phyloP scores from a whole-genome alignment of 306 rosid genomes.

The Datisca glomerata region DNA sequence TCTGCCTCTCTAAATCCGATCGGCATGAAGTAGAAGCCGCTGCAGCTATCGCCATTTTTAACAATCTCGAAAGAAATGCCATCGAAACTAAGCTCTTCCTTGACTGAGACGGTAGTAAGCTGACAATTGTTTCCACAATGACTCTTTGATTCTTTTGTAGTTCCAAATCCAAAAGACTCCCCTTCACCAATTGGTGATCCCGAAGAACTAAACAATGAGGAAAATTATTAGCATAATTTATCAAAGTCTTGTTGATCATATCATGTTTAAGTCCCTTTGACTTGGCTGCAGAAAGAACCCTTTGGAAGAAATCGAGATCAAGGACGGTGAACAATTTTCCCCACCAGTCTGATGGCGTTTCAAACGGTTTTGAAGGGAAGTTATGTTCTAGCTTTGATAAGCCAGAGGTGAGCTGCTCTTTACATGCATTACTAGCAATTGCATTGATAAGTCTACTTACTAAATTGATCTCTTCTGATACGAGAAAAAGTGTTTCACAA shows the following conservation, averaged over 20 bases:
- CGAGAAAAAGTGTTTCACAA: slow-evolving; percentile 65
- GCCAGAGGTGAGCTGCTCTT: slow-evolving; percentile 88
- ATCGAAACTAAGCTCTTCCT: slow-evolving; percentile 84
- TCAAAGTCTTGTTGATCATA: slow-evolving; percentile 75
- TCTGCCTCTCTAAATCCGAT: slow-evolving; percentile 81
- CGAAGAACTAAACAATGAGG: slow-evolving; percentile 58
- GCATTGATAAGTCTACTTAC: slow-evolving; percentile 67
- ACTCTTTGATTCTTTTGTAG: slow-evolving; percentile 70
- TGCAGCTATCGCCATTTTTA: slow-evolving; percentile 72
- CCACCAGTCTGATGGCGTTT: slow-evolving; percentile 95
- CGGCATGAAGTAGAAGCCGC: slow-evolving; percentile 61
- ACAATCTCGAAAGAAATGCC: slow-evolving; percentile 91
- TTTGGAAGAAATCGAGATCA: slow-evolving; percentile 63
- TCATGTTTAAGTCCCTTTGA: slow-evolving; percentile 92
- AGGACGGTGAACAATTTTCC: slow-evolving; percentile 63
- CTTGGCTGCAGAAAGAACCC: slow-evolving; percentile 67
- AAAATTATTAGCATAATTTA: slow-evolving; percentile 71
- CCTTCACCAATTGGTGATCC: slow-evolving; percentile 49
- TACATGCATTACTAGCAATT: slow-evolving; percentile 77
- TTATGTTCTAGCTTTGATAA: slow-evolving; percentile 72
- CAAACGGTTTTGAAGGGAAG: slow-evolving; percentile 46
- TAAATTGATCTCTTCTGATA: slow-evolving; percentile 68
- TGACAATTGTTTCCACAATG: slow-evolving; percentile 69
- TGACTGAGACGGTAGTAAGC: slow-evolving; percentile 80
- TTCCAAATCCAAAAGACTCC: slow-evolving; percentile 48